phyloP scores from a whole-genome alignment of 768 basidiomycete species.

The Lentinus tigrinus region DNA sequence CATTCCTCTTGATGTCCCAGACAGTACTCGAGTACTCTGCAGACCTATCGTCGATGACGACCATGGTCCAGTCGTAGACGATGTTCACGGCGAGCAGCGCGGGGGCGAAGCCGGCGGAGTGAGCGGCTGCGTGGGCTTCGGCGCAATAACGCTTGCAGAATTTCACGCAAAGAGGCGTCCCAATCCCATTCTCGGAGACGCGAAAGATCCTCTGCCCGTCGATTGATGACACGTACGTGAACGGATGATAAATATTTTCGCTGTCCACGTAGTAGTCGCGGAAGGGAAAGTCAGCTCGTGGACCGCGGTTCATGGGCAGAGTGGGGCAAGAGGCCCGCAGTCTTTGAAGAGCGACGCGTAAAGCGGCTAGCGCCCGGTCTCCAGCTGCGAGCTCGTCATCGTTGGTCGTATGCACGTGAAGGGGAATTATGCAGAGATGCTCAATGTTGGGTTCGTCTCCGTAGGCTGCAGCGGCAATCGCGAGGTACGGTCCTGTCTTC shows the following conservation, averaged over 20 bases:
- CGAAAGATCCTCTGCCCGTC: slow-evolving; percentile 1
- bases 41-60: slow-evolving; percentile 3
- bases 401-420: not conserved
- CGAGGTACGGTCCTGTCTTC: not conserved
- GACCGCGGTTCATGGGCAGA: not conserved
- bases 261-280: not conserved
- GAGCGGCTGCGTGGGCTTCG: not conserved
- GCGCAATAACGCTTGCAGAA: not conserved
- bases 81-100: not conserved
- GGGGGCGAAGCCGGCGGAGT: not conserved
- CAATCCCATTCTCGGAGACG: not conserved
- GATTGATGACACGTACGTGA: not conserved
- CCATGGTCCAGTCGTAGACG: slow-evolving; percentile 5
- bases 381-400: not conserved
- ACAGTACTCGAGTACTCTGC: not conserved
- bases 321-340: not conserved
- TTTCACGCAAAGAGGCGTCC: not conserved
- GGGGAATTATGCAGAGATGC: not conserved
- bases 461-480: not conserved
- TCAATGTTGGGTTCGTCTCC: not conserved
- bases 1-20: not conserved
- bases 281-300: not conserved
- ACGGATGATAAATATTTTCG: not conserved
- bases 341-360: not conserved
- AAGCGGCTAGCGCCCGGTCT: not conserved